phyloP scores from a whole-genome alignment of 176 grass and related monocot species.

The Eragrostis nindensis region DNA sequence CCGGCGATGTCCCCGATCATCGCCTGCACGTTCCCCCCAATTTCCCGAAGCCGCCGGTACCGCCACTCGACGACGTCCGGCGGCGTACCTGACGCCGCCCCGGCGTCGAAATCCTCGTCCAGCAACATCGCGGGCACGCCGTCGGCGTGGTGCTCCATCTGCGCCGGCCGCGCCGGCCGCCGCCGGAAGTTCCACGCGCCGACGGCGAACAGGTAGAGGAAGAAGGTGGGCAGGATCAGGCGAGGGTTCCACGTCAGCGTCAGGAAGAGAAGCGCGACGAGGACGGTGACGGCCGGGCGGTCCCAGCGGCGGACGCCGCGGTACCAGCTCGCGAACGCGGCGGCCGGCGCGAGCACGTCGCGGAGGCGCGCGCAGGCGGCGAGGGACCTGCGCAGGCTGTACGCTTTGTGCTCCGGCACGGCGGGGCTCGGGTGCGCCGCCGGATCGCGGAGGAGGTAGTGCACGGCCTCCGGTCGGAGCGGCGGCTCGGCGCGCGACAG shows the following conservation, averaged over 20 bases:
- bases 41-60: conserved; percentile 8
- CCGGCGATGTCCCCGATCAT: not conserved
- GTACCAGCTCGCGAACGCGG: not conserved
- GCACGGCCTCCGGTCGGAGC: not conserved
- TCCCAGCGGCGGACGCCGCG: conserved; percentile 28
- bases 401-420: not conserved
- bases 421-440: conserved; percentile 19
- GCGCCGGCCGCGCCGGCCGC: not conserved
- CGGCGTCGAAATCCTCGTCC: conserved; percentile 43
- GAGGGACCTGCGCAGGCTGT: conserved; percentile 8
- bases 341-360: not conserved
- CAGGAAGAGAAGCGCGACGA: not conserved
- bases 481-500: conserved; percentile 21
- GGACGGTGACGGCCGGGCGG: not conserved
- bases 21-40: not conserved
- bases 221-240: conserved; percentile 24
- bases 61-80: not conserved
- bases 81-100: not conserved
- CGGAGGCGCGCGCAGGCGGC: not conserved
- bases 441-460: conserved; percentile 26
- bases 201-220: conserved; percentile 42
- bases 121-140: not conserved
- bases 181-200: conserved; percentile 28
- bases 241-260: not conserved
- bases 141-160: not conserved